Evolutionary conservation across 371 early-diverging fungal genomes (phyloP).

Genomic region (Apophysomyces sp.): DNA sequence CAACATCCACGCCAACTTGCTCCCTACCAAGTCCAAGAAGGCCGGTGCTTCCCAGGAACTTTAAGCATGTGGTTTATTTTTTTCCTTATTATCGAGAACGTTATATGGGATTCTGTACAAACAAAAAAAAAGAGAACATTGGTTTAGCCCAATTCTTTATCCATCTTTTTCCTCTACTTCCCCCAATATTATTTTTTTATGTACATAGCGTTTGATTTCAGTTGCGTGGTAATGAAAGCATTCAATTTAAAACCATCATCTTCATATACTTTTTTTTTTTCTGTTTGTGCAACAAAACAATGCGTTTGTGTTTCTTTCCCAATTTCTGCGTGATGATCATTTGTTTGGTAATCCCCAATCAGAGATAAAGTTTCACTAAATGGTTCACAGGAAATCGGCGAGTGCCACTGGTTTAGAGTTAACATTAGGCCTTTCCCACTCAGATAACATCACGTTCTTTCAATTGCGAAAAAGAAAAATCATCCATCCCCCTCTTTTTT

Average conservation of each 20-base stretch:
- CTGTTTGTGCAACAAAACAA: neutral
- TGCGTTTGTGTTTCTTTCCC: neutral
- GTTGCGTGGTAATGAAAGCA: conserved; percentile 2
- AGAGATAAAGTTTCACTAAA: too few relatives aligned
- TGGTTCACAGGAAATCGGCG: too few relatives aligned
- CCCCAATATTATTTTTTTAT: neutral
- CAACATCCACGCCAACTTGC: conserved; percentile 66
- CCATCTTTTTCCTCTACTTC: neutral
- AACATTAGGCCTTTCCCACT: too few relatives aligned
- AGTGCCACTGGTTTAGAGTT: too few relatives aligned
- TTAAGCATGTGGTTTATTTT: conserved; percentile 1
- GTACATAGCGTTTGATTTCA: conserved; percentile 3
- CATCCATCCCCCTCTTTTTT: neutral
- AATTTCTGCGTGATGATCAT: neutral
- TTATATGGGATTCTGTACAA: conserved; percentile 1
- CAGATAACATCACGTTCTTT: too few relatives aligned
- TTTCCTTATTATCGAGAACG: conserved; percentile 8
- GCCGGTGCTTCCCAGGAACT: conserved; percentile 30
- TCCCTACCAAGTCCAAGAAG: conserved; percentile 63
- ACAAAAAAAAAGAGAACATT: conserved; percentile 1
- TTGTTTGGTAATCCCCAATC: neutral
- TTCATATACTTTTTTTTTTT: neutral
- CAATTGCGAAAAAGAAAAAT: neutral
- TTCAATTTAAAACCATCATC: conserved; percentile 1
- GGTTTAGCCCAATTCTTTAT: conserved; percentile 1